Evolutionary conservation across 345 rosid species (phyloP).

Genomic region (Abelmoschus esculentus): DNA sequence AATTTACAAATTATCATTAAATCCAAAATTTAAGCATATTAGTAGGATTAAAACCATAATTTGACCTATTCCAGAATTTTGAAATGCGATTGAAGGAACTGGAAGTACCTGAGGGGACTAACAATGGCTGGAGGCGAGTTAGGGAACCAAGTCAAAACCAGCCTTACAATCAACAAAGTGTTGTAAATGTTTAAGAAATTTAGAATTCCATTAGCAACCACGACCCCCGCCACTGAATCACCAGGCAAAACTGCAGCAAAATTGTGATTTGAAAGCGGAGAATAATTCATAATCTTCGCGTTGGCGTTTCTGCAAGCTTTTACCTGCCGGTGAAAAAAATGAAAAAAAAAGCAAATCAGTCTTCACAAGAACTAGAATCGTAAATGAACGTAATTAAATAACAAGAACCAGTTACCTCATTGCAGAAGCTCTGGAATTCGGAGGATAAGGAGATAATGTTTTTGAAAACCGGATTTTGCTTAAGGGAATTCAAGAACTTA

Average conservation of each 20-base stretch:
- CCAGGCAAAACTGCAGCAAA: slow-evolving; percentile 89
- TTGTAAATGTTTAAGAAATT: slow-evolving; percentile 82
- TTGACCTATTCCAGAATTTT: background rate
- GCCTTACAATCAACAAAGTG: slow-evolving; percentile 65
- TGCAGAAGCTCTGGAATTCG: slow-evolving; percentile 32
- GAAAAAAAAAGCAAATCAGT: background rate
- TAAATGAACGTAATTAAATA: background rate
- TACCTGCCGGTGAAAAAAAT: slow-evolving; percentile 27
- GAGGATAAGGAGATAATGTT: slow-evolving; percentile 38
- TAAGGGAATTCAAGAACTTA: slow-evolving; percentile 28
- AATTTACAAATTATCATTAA: no score
- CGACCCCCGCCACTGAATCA: slow-evolving; percentile 79
- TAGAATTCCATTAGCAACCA: slow-evolving; percentile 72
- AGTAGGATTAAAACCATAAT: background rate
- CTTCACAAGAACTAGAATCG: background rate
- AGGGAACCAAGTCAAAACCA: slow-evolving; percentile 96
- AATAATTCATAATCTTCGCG: slow-evolving; percentile 16
- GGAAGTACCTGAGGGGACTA: slow-evolving; percentile 70
- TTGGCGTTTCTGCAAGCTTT: slow-evolving; percentile 37
- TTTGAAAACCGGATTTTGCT: slow-evolving; percentile 40
- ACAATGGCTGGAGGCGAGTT: slow-evolving; percentile 91
- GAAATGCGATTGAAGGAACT: background rate
- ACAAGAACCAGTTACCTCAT: slow-evolving; percentile 27
- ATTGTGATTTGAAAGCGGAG: slow-evolving; percentile 38
- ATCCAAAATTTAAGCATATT: background rate